Evolutionary conservation across 495 filamentous ascomycete genomes (phyloP).

Genomic region (Hyaloscypha bicolor): DNA sequence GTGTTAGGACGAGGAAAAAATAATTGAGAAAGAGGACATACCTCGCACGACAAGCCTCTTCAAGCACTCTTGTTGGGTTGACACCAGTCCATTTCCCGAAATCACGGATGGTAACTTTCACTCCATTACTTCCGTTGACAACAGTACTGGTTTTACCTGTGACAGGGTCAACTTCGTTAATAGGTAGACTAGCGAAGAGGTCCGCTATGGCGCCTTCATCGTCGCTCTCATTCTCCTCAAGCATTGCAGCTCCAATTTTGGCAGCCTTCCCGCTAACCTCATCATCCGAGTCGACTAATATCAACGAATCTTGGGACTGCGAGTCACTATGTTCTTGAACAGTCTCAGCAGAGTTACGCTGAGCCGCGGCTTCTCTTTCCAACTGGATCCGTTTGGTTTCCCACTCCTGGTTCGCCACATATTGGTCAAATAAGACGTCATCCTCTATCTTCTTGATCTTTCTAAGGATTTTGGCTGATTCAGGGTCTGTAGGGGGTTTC

Average conservation of each 20-base stretch:
- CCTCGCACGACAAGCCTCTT: conserved; percentile 87
- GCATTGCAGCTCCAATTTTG: conserved; percentile 50
- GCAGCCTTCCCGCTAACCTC: conserved; percentile 52
- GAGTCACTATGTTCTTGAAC: conserved; percentile 32
- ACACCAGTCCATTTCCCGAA: conserved; percentile 82
- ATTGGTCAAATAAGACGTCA: conserved; percentile 83
- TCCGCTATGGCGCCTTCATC: conserved; percentile 53
- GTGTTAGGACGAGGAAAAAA: conserved; percentile 21
- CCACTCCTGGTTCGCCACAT: conserved; percentile 77
- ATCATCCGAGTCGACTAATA: conserved; percentile 40
- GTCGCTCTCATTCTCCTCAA: conserved; percentile 54
- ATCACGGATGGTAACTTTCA: conserved; percentile 65
- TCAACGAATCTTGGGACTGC: conserved; percentile 31
- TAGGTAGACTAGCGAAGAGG: conserved; percentile 71
- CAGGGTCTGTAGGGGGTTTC: conserved; percentile 41
- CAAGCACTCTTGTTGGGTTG: conserved; percentile 70
- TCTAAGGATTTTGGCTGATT: conserved; percentile 62
- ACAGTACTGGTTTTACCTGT: conserved; percentile 56
- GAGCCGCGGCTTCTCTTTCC: conserved; percentile 53
- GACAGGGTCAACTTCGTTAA: conserved; percentile 54
- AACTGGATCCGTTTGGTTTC: conserved; percentile 64
- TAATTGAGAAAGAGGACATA: conserved; percentile 38
- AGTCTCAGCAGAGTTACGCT: conserved; percentile 30
- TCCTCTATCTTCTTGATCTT: conserved; percentile 78
- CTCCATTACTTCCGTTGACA: conserved; percentile 50